These are phyloP conservation scores for Lenzites betulinus DNA, from an alignment of 768 basidiomycete species.

Conservation along the genomic window DNA sequence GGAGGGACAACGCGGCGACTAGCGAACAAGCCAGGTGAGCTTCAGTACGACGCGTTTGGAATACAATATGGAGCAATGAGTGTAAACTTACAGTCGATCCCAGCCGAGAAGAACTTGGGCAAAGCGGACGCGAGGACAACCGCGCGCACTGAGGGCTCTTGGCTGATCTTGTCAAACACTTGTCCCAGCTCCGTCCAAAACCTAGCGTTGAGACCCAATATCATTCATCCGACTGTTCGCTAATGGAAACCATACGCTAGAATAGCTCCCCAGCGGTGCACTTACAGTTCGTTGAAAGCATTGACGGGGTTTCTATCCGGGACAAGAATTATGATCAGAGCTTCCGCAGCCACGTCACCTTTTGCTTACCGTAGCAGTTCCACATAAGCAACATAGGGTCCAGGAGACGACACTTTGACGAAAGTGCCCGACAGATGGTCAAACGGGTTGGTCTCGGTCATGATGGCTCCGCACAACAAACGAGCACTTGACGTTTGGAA, in stretches of 20 bases:
- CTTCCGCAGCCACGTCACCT: neutral
- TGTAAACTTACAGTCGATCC: conserved; percentile 67
- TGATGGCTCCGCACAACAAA: too few relatives aligned
- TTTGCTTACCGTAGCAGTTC: conserved; percentile 38
- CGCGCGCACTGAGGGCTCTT: conserved; percentile 61
- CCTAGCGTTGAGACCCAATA: conserved; percentile 45
- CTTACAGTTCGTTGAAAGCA: conserved; percentile 57
- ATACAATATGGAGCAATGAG: neutral
- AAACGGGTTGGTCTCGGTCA: too few relatives aligned
- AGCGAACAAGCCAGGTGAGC: neutral
- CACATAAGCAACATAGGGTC: conserved; percentile 42
- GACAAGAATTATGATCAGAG: neutral
- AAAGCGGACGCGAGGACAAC: conserved; percentile 72
- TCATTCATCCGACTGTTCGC: too few relatives aligned
- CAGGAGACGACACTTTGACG: conserved; percentile 38
- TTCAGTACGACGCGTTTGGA: too few relatives aligned
- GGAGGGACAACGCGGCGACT: conserved; percentile 2
- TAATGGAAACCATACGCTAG: too few relatives aligned
- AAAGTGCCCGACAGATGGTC: conserved; percentile 24
- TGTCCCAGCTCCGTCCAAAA: conserved; percentile 73
- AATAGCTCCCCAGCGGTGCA: neutral
- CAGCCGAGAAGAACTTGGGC: conserved; percentile 80
- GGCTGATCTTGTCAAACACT: conserved; percentile 56
- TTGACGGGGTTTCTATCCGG: conserved; percentile 60
- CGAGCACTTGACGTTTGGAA: too few relatives aligned